A percentile compares a stretch with the other conserved stretches of the same genome.
phyloP scores from a whole-genome alignment of 2,329 filamentous ascomycete genomes.

The Trichocomaceae sp. region DNA sequence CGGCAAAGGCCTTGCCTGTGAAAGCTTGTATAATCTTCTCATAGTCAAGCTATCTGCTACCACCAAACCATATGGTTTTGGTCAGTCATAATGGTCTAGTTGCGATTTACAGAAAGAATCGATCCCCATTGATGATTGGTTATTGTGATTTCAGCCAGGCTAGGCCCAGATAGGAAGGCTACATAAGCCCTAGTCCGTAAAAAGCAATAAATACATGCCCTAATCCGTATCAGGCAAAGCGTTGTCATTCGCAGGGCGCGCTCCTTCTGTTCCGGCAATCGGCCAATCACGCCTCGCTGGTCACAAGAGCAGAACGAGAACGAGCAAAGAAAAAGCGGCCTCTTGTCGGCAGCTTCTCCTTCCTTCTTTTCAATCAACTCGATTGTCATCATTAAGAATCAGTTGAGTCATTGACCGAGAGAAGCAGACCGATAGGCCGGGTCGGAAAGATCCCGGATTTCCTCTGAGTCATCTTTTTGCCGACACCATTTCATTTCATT shows the following conservation, averaged over 20 bases:
- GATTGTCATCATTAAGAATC: background rate
- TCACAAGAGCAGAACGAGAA: background rate
- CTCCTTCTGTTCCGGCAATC: background rate
- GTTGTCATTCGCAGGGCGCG: conserved; percentile 13
- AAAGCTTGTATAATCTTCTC: no score
- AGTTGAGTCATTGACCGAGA: background rate
- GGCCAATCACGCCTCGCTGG: background rate
- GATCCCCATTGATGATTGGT: background rate
- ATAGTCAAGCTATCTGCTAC: no score
- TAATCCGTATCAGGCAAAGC: background rate
- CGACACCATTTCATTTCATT: background rate
- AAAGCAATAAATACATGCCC: background rate
- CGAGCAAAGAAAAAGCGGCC: background rate
- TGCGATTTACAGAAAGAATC: background rate
- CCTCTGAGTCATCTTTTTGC: background rate
- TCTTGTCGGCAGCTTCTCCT: background rate
- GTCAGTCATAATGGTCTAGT: no score
- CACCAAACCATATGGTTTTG: no score
- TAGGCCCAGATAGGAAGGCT: background rate
- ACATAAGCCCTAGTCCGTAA: background rate
- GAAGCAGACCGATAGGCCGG: background rate
- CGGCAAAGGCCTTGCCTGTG: no score
- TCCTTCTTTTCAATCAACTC: background rate
- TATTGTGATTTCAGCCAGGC: background rate
- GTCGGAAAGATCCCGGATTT: background rate